Conservation (phyloP, 768 basidiomycete species). For the Amanita pseudoporphyria region DNA sequence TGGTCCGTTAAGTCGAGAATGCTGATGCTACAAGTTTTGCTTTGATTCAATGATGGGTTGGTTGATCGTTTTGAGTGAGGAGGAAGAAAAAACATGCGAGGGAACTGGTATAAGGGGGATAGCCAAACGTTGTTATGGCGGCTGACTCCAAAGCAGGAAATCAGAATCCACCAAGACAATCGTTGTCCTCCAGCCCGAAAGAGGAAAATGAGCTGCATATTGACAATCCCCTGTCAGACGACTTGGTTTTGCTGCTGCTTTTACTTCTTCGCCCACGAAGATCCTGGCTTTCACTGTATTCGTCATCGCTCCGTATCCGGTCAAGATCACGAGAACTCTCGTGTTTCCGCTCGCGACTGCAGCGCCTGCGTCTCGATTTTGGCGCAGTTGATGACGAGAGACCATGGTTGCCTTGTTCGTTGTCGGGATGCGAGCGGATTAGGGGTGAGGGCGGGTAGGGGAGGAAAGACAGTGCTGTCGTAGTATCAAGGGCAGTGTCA, state of each 20-base stretch:
- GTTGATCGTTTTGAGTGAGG: neutral
- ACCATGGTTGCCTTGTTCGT: neutral
- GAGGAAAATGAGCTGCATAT: slow-evolving; percentile 12
- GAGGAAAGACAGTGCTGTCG: slow-evolving; percentile 25
- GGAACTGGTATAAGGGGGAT: neutral
- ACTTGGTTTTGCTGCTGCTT: slow-evolving; percentile 12
- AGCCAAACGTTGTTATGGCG: neutral
- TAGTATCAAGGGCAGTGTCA: slow-evolving; percentile 10
- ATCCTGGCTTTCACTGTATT: slow-evolving; percentile 9
- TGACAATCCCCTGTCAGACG: slow-evolving; percentile 12
- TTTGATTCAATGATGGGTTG: neutral
- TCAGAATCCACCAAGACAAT: slow-evolving; percentile 37
- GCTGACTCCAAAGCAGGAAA: neutral
- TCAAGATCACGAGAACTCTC: slow-evolving; percentile 26
- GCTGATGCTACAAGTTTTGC: slow-evolving; percentile 2
- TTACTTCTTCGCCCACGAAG: neutral
- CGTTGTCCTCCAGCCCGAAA: slow-evolving; percentile 26
- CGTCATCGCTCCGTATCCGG: slow-evolving; percentile 26
- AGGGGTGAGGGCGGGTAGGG: slow-evolving; percentile 22
- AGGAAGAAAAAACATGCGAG: neutral
- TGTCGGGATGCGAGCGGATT: slow-evolving; percentile 9
- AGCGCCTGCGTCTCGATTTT: slow-evolving; percentile 15
- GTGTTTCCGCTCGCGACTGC: slow-evolving; percentile 16
- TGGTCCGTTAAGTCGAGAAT: neutral
- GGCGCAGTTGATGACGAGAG: slow-evolving; percentile 9